Evolutionary conservation across 805 yeast genomes (phyloP).

Genomic region (Ascoidea asiatica): DNA sequence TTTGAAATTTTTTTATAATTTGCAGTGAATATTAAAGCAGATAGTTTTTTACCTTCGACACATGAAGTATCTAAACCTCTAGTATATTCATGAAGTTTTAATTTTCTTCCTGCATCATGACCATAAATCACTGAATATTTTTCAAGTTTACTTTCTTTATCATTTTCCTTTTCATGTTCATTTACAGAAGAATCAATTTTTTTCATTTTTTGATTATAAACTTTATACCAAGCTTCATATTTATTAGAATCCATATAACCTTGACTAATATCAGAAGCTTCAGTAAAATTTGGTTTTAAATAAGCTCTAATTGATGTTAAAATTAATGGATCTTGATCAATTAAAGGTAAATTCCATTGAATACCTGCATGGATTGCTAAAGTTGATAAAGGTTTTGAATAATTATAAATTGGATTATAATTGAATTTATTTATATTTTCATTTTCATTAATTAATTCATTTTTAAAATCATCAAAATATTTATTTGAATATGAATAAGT

Average conservation of each 20-base stretch:
- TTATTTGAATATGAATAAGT: conserved; percentile 17
- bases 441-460: conserved; percentile 6
- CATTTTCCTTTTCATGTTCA: conserved; percentile 16
- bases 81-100: conserved; percentile 48
- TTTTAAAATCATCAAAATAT: conserved; percentile 9
- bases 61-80: conserved; percentile 80
- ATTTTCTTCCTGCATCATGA: conserved; percentile 75
- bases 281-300: conserved; percentile 48
- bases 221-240: conserved; percentile 40
- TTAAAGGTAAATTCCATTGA: conserved; percentile 38
- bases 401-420: conserved; percentile 12
- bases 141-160: conserved; percentile 10
- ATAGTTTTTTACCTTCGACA: conserved; percentile 56
- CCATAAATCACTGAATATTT: conserved; percentile 53
- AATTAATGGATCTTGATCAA: conserved; percentile 42
- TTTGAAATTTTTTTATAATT: conserved; percentile 5
- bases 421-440: conserved; percentile 7
- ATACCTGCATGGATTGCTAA: conserved; percentile 80
- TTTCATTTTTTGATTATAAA: conserved; percentile 36
- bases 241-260: conserved; percentile 11
- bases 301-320: conserved; percentile 59
- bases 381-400: conserved; percentile 13
- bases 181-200: conserved; percentile 9
- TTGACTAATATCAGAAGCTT: conserved; percentile 13
- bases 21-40: conserved; percentile 30